These are phyloP conservation scores for Ceratocystiopsis sp. DNA, from an alignment of 2,329 filamentous ascomycete genomes.

Conservation along the genomic window DNA sequence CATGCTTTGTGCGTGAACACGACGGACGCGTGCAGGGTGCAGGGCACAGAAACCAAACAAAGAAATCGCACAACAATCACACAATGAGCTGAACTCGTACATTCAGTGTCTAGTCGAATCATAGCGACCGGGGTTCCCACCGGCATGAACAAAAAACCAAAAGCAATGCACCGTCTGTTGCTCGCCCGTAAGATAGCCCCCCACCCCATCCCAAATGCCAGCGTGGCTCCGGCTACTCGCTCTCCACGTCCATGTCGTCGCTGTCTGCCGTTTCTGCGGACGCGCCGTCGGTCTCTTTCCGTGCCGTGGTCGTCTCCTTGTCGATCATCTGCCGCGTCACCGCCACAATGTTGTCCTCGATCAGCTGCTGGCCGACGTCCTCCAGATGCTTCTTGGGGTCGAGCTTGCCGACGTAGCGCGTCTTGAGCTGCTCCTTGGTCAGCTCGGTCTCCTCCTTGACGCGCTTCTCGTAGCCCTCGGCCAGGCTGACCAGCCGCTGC, in stretches of 20 bases:
- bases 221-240: constrained; percentile 20
- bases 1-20: too few species aligned
- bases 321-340: constrained; percentile 99
- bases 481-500: constrained; percentile 71
- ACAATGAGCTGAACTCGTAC: too few species aligned
- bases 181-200: too few species aligned
- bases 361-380: constrained; percentile 87
- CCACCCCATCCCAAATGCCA: too few species aligned
- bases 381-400: constrained; percentile 99
- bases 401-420: constrained; percentile 94
- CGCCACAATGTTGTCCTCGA: constrained; percentile 98
- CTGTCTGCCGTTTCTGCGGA: constrained; percentile 12
- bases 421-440: constrained; percentile 95
- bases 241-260: constrained; percentile 55
- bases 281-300: constrained; percentile 36
- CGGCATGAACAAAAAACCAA: too few species aligned
- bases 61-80: too few species aligned
- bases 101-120: too few species aligned
- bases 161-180: too few species aligned
- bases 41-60: too few species aligned
- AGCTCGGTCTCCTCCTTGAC: constrained; percentile 98
- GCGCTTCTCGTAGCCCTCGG: constrained; percentile 95
- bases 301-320: constrained; percentile 89
- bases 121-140: too few species aligned
- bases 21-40: too few species aligned